Conservation (phyloP, 148 eudicot genomes). For the Rhododendron ovatum region DNA sequence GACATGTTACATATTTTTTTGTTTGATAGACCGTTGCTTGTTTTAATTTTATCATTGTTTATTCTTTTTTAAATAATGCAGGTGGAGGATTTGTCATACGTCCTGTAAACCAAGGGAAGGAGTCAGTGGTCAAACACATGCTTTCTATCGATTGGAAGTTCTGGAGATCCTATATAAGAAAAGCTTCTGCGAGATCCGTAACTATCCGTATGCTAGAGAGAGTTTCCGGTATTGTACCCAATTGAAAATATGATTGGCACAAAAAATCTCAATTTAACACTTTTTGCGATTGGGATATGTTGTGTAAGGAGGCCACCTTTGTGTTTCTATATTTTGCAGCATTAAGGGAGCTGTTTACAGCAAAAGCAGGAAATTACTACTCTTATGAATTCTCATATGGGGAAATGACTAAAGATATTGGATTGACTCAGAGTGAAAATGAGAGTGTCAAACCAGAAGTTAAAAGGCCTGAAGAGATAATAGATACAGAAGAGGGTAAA, state of each 20-base stretch:
- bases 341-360: conserved; percentile 51
- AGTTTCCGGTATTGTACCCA: conserved; percentile 47
- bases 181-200: conserved; percentile 35
- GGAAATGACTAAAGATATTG: conserved; percentile 24
- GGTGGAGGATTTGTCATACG: conserved; percentile 70
- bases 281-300: not conserved
- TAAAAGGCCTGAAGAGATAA: conserved; percentile 10
- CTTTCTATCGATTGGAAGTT: conserved; percentile 71
- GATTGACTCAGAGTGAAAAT: conserved; percentile 22
- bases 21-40: not conserved
- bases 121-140: conserved; percentile 65
- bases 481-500: conserved; percentile 16
- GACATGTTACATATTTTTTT: not conserved
- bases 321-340: conserved; percentile 34
- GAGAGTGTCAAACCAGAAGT: conserved; percentile 24
- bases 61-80: conserved; percentile 17
- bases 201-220: conserved; percentile 55
- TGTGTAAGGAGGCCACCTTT: not conserved
- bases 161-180: conserved; percentile 47
- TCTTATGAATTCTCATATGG: conserved; percentile 27
- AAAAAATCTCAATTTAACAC: not conserved
- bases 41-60: not conserved
- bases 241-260: not conserved
- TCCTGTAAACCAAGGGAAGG: conserved; percentile 47
- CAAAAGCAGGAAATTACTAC: conserved; percentile 38